Conservation (phyloP, 176 grass and related monocot species). For the Areca catechu region DNA sequence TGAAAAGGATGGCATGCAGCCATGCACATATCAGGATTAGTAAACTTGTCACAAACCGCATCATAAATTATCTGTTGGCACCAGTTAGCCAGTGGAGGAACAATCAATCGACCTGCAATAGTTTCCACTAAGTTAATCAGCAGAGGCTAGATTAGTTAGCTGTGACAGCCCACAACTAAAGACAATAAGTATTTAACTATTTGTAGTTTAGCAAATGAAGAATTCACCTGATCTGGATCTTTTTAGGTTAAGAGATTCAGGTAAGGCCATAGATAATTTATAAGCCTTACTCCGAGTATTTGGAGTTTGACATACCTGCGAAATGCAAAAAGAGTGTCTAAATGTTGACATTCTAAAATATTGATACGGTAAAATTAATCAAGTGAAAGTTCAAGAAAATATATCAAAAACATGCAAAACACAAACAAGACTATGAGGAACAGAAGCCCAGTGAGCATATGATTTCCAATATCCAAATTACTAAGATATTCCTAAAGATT, state of each 20-base stretch:
- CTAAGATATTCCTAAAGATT: too few species aligned
- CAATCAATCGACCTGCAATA: conserved; percentile 16
- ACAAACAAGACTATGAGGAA: too few species aligned
- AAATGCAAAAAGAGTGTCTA: not conserved
- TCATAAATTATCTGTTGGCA: conserved; percentile 20
- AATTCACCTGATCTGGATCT: conserved; percentile 24
- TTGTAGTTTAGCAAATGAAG: not conserved
- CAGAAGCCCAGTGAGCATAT: too few species aligned
- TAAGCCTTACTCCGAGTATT: conserved; percentile 1
- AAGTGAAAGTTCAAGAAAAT: too few species aligned
- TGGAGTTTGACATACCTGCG: conserved; percentile 12
- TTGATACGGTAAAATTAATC: too few species aligned
- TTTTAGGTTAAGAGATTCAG: conserved; percentile 18
- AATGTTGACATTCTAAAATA: too few species aligned
- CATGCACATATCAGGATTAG: too few species aligned
- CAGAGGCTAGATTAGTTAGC: not conserved
- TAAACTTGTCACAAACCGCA: conserved; percentile 7
- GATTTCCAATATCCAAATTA: too few species aligned
- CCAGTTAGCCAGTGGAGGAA: conserved; percentile 10
- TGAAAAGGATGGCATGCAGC: too few species aligned
- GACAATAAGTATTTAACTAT: too few species aligned
- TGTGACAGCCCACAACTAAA: too few species aligned
- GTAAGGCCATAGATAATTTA: not conserved
- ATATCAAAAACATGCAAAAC: too few species aligned
- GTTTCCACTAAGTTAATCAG: not conserved